Percentiles rank a stretch among this genome's conserved stretches.
Evolutionary conservation across 306 rosid species (phyloP).

Genomic region (Rosa persica): DNA sequence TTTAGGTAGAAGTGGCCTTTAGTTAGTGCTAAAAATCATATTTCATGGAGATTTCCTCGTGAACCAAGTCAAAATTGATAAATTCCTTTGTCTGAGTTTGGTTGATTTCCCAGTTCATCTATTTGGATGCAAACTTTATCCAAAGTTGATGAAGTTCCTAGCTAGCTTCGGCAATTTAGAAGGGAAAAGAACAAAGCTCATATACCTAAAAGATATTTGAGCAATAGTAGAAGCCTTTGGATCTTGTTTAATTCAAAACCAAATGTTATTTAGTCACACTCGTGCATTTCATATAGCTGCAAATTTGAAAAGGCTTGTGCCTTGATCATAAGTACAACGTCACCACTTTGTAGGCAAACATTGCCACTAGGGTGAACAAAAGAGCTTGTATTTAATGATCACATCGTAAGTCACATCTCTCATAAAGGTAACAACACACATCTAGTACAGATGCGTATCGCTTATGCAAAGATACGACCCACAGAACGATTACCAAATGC

Average conservation of each 20-base stretch:
- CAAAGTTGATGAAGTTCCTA: not conserved
- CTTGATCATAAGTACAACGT: not conserved
- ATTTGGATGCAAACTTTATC: not conserved
- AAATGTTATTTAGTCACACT: slow-evolving; percentile 1
- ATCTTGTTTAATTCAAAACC: not conserved
- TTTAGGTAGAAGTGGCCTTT: too few relatives aligned
- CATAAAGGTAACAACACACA: not conserved
- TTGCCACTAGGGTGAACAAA: not conserved
- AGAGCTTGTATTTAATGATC: not conserved
- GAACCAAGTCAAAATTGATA: not conserved
- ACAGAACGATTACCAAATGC: not conserved
- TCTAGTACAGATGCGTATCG: not conserved
- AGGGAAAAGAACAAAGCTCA: not conserved
- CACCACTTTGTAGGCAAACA: not conserved
- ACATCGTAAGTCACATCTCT: not conserved
- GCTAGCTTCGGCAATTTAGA: not conserved
- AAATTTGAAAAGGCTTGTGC: not conserved
- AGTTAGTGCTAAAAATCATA: too few relatives aligned
- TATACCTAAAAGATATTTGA: not conserved
- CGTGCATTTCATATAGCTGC: not conserved
- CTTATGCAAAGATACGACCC: not conserved
- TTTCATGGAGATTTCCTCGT: too few relatives aligned
- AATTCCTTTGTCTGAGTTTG: too few relatives aligned
- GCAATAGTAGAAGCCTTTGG: not conserved
- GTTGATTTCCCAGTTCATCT: not conserved